phyloP scores from a whole-genome alignment of 2,329 filamentous ascomycete genomes.

The Truncatella angustata region DNA sequence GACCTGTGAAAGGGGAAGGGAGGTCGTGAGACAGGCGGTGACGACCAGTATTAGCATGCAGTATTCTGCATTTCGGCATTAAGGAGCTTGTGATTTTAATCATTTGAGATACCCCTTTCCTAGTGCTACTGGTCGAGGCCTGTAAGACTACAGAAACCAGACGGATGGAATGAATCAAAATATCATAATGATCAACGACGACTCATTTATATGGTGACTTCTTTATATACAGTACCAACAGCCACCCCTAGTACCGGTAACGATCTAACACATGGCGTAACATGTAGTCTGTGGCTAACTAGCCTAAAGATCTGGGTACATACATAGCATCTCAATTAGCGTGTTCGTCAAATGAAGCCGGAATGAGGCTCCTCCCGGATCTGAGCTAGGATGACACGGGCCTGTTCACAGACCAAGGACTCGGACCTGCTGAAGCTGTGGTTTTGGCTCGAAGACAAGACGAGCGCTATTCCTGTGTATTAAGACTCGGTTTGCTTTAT shows the following conservation, averaged over 20 bases:
- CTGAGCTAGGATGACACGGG: constrained; percentile 6
- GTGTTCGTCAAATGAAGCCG: neutral
- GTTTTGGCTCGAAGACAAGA: neutral
- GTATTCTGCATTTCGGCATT: neutral
- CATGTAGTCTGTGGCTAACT: neutral
- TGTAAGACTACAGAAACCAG: neutral
- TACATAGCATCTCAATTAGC: neutral
- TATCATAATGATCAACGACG: neutral
- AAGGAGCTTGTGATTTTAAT: neutral
- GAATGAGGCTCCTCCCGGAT: constrained; percentile 5
- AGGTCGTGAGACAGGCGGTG: neutral
- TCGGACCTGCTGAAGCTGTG: neutral
- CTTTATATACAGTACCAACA: too few relatives aligned
- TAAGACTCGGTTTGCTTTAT: too few relatives aligned
- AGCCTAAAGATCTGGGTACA: too few relatives aligned
- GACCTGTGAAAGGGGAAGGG: neutral
- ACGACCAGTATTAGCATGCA: neutral
- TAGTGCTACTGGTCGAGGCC: neutral
- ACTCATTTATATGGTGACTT: too few relatives aligned
- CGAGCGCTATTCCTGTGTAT: neutral
- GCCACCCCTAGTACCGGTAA: too few relatives aligned
- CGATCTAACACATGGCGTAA: neutral
- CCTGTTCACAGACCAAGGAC: neutral
- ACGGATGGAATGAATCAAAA: neutral
- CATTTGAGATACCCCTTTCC: constrained; percentile 4